Evolutionary conservation across 805 yeast species (phyloP), one percentile per base, ranked within the genome.

Genomic region (Debaryomyces prosopidis): DNA sequence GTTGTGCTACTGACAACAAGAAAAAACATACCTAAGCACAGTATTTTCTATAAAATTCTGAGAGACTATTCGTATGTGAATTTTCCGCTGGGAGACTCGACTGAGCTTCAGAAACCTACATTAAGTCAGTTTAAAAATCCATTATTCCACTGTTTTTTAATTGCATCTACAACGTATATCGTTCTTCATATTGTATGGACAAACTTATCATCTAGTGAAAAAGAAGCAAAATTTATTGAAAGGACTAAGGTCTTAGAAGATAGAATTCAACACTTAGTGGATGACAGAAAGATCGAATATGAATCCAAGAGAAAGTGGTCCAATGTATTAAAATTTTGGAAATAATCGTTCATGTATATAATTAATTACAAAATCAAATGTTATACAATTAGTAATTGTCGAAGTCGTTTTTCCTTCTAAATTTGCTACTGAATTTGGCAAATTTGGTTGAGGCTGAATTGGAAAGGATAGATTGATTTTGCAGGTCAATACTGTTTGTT

Each of bases 101-200:
- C 3, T 4, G 28, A 35, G 17, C 18, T 39, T 26, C 19, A 40
- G 4, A 66, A 65, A 44, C 76, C 76, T 5, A 55, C 45, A 18
- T 42, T 72, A 18, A 51, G 66, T 16, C 71, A 72, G 49, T 72
- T 72, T 57, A 62, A 58, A 34, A 57, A 55, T 45, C 73, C 77
- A 3, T 51, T 71, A 27, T 56, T 67, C 35, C 70, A 72, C 53
- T 58, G 68, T 2, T 69, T 72, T 42, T 59, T 72, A 20, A 48
- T 72, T 26, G 74, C 76, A 4, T 66, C 73, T 1, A 57, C 72
- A 2, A 60, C 73, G 1, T 72, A 66, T 51, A 58, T 72, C 53
- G 52, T 59, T 8, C 52, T 70, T 31, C 71, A 72, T 47, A 54
- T 68, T 1, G 38, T 63, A 7, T 69, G 72, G 68, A 53, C 56